phyloP scores from a whole-genome alignment of 176 grass and related monocot genomes.

The Lolium multiflorum region DNA sequence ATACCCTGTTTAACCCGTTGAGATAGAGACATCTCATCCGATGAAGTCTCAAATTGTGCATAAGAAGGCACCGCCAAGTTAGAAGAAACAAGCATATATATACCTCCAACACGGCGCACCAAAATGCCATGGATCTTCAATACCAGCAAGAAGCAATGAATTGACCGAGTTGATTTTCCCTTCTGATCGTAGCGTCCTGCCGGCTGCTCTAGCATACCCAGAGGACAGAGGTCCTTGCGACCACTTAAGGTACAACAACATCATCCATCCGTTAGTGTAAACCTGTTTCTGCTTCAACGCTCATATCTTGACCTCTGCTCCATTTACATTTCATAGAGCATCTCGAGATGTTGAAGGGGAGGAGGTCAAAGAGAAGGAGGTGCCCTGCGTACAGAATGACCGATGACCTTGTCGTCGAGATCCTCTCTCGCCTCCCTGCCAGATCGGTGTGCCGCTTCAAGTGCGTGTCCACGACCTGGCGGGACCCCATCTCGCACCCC shows the following conservation, averaged over 20 bases:
- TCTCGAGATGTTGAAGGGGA: neutral
- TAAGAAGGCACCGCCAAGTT: neutral
- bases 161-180: too few relatives aligned
- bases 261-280: neutral
- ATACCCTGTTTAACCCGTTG: neutral
- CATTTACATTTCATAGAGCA: neutral
- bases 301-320: neutral
- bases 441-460: conserved; percentile 5
- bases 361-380: neutral
- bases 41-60: neutral
- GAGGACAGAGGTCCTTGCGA: neutral
- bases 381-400: neutral
- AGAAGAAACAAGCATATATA: too few relatives aligned
- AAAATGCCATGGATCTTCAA: too few relatives aligned
- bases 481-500: conserved; percentile 3
- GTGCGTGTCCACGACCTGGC: neutral
- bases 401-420: neutral
- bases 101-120: too few relatives aligned
- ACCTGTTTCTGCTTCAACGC: neutral
- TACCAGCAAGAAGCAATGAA: too few relatives aligned
- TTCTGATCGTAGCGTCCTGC: too few relatives aligned
- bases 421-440: conserved; percentile 7
- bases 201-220: too few relatives aligned
- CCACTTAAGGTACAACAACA: neutral
- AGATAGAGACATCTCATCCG: neutral